These are phyloP conservation scores for Phialophora verrucosa DNA, from an alignment of 2,329 filamentous ascomycete genomes.

Conservation along the genomic window DNA sequence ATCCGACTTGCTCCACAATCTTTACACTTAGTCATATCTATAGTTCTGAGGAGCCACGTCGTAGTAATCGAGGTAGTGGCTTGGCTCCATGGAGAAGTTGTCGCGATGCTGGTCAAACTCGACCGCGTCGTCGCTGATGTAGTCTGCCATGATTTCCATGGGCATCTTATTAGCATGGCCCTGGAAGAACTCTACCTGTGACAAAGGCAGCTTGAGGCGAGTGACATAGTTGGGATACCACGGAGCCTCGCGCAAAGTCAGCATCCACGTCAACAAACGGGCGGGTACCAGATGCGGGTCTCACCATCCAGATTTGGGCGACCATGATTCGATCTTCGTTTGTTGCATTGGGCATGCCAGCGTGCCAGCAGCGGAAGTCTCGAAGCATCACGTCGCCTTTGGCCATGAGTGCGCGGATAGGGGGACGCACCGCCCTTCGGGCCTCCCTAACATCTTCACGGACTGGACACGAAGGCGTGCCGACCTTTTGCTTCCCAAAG, in stretches of 20 bases:
- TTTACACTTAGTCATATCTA: constrained; percentile 15
- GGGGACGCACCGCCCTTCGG: constrained; percentile 40
- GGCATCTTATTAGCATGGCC: constrained; percentile 20
- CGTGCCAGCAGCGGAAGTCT: constrained; percentile 44
- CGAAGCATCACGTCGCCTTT: constrained; percentile 43
- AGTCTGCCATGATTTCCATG: constrained; percentile 23
- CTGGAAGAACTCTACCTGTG: constrained; percentile 19
- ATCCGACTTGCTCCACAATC: background rate
- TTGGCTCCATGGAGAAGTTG: constrained; percentile 21
- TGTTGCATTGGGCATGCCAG: constrained; percentile 45
- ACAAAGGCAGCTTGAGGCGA: constrained; percentile 15
- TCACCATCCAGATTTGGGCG: constrained; percentile 28
- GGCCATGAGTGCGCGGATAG: constrained; percentile 33
- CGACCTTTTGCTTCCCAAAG: constrained; percentile 22
- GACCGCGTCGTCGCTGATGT: constrained; percentile 20
- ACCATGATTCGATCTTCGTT: constrained; percentile 42
- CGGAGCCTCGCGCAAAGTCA: constrained; percentile 15
- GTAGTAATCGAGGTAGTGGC: constrained; percentile 21
- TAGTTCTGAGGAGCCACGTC: constrained; percentile 20
- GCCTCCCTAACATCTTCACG: constrained; percentile 33
- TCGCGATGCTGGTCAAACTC: constrained; percentile 24
- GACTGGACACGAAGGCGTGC: constrained; percentile 34
- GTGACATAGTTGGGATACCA: constrained; percentile 21
- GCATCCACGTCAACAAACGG: background rate
- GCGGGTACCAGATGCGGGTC: background rate